Base-by-base conservation (phyloP, 164 flowering plant species). In the Protea cynaroides region DNA sequence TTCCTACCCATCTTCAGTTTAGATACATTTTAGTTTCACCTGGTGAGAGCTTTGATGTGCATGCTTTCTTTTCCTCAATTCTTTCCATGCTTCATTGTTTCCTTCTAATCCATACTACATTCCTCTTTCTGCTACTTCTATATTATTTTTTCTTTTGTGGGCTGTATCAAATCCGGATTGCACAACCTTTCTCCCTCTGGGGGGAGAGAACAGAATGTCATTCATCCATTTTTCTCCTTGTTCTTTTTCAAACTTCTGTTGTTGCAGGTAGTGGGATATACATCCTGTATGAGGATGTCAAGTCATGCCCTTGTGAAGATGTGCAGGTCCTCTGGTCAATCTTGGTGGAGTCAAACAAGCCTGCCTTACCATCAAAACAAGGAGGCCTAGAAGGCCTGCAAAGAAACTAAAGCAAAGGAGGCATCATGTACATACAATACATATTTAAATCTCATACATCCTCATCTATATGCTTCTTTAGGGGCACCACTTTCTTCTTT, bases 271-370 rank as follows among this genome's bases (percentile, higher is more conserved):
- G 74, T 49, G 83, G 81, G 57, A 70, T 79, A 62, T 74, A 80
- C 64, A 70, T 81, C 0, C 52, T 81, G 60, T 77, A 81, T 46
- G 77, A 81, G 46, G 85, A 81, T 66, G 85, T 77, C 44, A 75
- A 75, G 60, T 79, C 85, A 7, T 79, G 82, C 66, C 75, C 65
- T 18, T 75, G 72, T 47, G 82, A 81, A 63, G 81, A 81, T 52
- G 85, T 81, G 53, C 85, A 81, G 0, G 65, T 73, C 37, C 67
- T 81, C 7, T 81, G 82, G 85, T 79, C 81, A 0, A 72, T 77
- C 21, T 64, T 79, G 38, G 74, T 75, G 11, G 75, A 79, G 49
- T 73, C 77, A 1, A 66, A 73, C 3, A 8, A 60, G 25, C 51
- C 70, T 43, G 12, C 69, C 43, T 51, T 46, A 61, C 50, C 70